Conservation (phyloP, 495 filamentous ascomycete species). For the Corynascus novoguineensis region DNA sequence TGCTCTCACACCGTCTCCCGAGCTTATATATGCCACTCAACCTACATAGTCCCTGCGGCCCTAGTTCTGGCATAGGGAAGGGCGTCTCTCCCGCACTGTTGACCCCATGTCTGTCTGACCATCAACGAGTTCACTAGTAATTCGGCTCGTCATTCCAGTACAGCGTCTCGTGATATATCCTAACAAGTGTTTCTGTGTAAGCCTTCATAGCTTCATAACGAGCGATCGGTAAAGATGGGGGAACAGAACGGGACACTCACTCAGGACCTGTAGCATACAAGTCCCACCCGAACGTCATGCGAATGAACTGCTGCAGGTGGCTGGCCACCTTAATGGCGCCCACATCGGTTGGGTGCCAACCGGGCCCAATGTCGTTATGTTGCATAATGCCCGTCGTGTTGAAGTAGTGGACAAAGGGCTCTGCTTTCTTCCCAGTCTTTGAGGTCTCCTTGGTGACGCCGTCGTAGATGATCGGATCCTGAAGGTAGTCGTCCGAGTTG, state of each 20-base stretch:
- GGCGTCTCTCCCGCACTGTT: too few species aligned
- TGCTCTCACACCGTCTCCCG: too few species aligned
- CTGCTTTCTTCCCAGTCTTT: constrained; percentile 28
- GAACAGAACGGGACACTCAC: constrained; percentile 23
- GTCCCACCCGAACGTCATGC: constrained; percentile 53
- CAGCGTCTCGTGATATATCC: constrained; percentile 54
- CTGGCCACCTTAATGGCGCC: constrained; percentile 64
- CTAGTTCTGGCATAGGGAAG: too few species aligned
- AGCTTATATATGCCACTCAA: too few species aligned
- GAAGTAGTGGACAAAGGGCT: constrained; percentile 62
- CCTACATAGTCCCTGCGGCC: too few species aligned
- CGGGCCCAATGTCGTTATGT: constrained; percentile 62
- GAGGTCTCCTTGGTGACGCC: constrained; percentile 39
- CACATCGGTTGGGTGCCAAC: constrained; percentile 61
- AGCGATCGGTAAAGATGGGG: neutral
- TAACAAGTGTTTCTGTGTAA: constrained; percentile 4
- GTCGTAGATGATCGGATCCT: constrained; percentile 40
- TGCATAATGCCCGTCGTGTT: constrained; percentile 62
- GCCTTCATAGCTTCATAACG: neutral
- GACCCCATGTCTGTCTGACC: too few species aligned
- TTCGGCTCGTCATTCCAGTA: constrained; percentile 56
- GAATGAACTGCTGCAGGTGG: constrained; percentile 55
- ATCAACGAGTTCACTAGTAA: constrained; percentile 33
- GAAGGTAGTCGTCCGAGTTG: constrained; percentile 44
- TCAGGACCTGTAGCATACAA: constrained; percentile 56